Percentiles rank a stretch among this genome's conserved stretches.
phyloP scores from a whole-genome alignment of 352 stramenopile genomes.

The Globisporangium mamillatum region DNA sequence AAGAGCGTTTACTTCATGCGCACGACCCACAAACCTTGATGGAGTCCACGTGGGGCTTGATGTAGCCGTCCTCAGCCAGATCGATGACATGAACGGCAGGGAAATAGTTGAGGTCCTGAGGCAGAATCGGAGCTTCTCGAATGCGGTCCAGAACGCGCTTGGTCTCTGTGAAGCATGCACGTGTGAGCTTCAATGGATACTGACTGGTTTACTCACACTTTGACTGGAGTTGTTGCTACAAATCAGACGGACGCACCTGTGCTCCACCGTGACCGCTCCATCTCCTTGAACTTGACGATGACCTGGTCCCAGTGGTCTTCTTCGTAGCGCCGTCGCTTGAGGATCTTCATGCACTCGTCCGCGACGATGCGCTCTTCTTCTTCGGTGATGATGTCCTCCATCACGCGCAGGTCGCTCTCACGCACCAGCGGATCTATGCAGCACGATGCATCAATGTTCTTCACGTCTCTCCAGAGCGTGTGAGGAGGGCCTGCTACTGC shows the following conservation, averaged over 20 bases:
- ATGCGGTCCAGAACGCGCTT: constrained; percentile 61
- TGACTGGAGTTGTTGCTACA: neutral
- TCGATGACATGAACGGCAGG: constrained; percentile 83
- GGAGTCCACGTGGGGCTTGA: constrained; percentile 83
- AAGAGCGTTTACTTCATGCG: neutral
- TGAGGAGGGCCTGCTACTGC: neutral
- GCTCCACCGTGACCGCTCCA: constrained; percentile 83
- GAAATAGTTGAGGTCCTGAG: constrained; percentile 63
- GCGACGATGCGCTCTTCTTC: constrained; percentile 70
- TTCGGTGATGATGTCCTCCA: constrained; percentile 67
- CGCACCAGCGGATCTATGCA: constrained; percentile 56
- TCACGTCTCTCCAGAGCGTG: constrained; percentile 30
- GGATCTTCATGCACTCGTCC: constrained; percentile 62
- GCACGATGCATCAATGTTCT: constrained; percentile 54
- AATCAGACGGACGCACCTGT: constrained; percentile 16
- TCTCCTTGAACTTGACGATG: constrained; percentile 89
- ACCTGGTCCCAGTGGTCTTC: constrained; percentile 82
- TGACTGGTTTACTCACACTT: neutral
- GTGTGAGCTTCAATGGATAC: neutral
- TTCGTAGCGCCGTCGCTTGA: constrained; percentile 76
- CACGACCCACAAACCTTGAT: constrained; percentile 52
- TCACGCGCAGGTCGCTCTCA: constrained; percentile 59
- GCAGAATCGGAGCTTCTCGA: constrained; percentile 54
- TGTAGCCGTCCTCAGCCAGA: constrained; percentile 77
- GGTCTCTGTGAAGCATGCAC: constrained; percentile 36